Conservation (phyloP, 768 basidiomycete genomes). For the Fomitopsis serialis region DNA sequence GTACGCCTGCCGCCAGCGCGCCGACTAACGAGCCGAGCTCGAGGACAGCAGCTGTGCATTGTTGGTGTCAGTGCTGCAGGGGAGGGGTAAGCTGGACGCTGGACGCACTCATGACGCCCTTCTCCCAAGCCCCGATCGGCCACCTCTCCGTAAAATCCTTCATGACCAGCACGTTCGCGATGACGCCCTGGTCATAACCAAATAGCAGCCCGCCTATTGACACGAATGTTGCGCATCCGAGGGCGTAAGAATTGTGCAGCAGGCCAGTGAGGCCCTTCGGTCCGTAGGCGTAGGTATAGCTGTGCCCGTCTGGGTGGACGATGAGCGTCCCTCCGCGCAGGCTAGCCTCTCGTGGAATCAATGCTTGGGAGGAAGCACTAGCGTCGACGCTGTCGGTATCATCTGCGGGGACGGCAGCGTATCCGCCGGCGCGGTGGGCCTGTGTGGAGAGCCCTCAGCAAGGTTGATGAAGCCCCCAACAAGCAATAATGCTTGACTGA, state of each 20-base stretch:
- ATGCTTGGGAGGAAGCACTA: not conserved
- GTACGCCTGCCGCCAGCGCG: constrained; percentile 58
- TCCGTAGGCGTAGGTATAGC: constrained; percentile 68
- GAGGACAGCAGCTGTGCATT: constrained; percentile 57
- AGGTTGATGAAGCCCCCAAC: too few species aligned
- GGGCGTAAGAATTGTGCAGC: constrained; percentile 55
- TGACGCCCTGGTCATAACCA: constrained; percentile 83
- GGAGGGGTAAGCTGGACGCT: not conserved
- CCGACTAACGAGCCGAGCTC: constrained; percentile 81
- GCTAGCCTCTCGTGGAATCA: not conserved
- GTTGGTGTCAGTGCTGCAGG: not conserved
- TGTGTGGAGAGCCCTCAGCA: too few species aligned
- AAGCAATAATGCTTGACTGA: too few species aligned
- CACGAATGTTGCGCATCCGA: constrained; percentile 68
- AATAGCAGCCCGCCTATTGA: constrained; percentile 75
- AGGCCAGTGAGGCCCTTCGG: constrained; percentile 65
- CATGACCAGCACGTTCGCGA: constrained; percentile 85
- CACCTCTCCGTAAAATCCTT: constrained; percentile 62
- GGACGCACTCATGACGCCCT: constrained; percentile 69
- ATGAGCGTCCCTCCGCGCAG: constrained; percentile 13
- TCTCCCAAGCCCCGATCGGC: constrained; percentile 68
- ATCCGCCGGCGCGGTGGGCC: not conserved
- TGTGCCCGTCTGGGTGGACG: constrained; percentile 15
- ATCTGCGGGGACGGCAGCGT: not conserved
- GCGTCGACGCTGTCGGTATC: not conserved